Percentiles rank a stretch among this genome's conserved stretches.
phyloP scores from a whole-genome alignment of 1,139 yeast genomes.

The Hemisphaericaspora xylanilytica region DNA sequence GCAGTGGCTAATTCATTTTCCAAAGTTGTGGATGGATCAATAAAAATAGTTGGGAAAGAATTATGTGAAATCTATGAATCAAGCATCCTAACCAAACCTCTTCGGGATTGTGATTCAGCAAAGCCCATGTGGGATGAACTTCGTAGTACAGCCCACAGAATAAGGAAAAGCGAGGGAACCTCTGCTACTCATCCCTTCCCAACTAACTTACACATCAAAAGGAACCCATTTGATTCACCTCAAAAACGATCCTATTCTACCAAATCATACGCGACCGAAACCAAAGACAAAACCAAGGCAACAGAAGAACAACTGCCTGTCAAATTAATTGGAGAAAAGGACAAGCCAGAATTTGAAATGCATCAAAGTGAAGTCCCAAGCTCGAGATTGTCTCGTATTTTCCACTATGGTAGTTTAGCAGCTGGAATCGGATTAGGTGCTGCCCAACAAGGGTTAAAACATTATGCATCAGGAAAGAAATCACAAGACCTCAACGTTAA shows the following conservation, averaged over 20 bases:
- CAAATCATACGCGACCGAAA: conserved; percentile 12
- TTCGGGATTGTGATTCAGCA: conserved; percentile 21
- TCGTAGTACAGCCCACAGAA: conserved; percentile 22
- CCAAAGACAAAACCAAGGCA: conserved; percentile 8
- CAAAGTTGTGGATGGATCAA: conserved; percentile 24
- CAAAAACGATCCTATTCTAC: conserved; percentile 16
- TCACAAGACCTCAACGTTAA: conserved; percentile 46
- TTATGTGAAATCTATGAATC: conserved; percentile 17
- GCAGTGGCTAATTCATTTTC: conserved; percentile 28
- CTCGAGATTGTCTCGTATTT: conserved; percentile 77
- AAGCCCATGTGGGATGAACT: conserved; percentile 29
- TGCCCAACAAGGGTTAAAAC: conserved; percentile 71
- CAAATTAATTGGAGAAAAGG: conserved; percentile 31
- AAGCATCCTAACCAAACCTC: conserved; percentile 19
- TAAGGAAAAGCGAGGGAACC: conserved; percentile 13
- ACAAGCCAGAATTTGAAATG: conserved; percentile 46
- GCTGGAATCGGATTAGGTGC: conserved; percentile 90
- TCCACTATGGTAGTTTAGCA: conserved; percentile 91
- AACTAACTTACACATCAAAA: conserved; percentile 3
- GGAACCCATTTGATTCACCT: conserved; percentile 9
- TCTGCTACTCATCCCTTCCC: conserved; percentile 2
- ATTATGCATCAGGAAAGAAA: conserved; percentile 50
- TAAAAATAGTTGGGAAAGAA: conserved; percentile 22
- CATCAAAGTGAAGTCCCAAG: conserved; percentile 78
- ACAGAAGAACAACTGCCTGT: neutral